Percentiles rank a stretch among this genome's conserved stretches.
These are phyloP conservation scores for Candida corydali DNA, from an alignment of 805 yeast species.

Conservation along the genomic window DNA sequence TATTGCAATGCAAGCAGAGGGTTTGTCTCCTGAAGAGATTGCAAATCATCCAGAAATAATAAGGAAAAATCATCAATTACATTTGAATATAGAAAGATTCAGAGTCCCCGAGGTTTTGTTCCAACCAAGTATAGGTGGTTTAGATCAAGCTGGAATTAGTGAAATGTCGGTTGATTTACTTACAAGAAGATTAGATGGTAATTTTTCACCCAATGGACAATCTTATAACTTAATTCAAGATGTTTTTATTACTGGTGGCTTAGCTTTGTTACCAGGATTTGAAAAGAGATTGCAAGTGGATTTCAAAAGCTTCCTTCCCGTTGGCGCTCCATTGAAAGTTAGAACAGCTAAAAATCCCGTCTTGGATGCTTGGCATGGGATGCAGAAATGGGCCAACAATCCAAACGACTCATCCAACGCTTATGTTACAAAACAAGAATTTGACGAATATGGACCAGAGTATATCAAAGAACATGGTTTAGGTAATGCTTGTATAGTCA, in stretches of 20 bases:
- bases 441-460: constrained; percentile 85
- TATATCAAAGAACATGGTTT: constrained; percentile 82
- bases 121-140: constrained; percentile 90
- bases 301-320: constrained; percentile 67
- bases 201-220: constrained; percentile 52
- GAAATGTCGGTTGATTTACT: constrained; percentile 72
- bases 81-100: constrained; percentile 84
- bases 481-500: constrained; percentile 52
- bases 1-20: constrained; percentile 38
- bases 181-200: constrained; percentile 53
- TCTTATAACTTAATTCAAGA: constrained; percentile 52
- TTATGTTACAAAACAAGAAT: constrained; percentile 65
- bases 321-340: constrained; percentile 56
- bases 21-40: constrained; percentile 39
- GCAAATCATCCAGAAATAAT: constrained; percentile 55
- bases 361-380: constrained; percentile 90
- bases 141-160: constrained; percentile 91
- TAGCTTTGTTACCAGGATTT: constrained; percentile 60
- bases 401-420: constrained; percentile 42
- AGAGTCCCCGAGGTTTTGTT: constrained; percentile 89
- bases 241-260: constrained; percentile 85
- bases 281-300: constrained; percentile 66
- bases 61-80: constrained; percentile 88
- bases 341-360: constrained; percentile 63
- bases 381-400: constrained; percentile 67